Evolutionary conservation across 2,329 filamentous ascomycete genomes (phyloP).

Genomic region (Cercospora janseana): DNA sequence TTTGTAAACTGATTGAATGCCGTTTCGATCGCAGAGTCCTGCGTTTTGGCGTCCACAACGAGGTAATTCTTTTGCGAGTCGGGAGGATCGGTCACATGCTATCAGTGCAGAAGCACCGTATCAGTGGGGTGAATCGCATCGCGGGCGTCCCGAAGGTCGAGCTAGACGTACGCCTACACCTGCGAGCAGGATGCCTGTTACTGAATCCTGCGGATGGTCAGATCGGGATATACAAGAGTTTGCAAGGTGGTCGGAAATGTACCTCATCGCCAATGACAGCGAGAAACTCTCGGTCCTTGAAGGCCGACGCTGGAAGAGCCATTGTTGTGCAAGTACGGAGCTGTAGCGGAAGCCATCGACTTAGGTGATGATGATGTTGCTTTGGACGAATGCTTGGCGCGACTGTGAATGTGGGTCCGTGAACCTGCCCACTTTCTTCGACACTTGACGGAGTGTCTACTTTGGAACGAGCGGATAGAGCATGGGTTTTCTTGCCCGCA

Average conservation of each 20-base stretch:
- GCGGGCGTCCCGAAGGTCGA: background rate
- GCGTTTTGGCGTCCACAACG: slow-evolving; percentile 91
- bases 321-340: slow-evolving; percentile 41
- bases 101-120: too few relatives aligned
- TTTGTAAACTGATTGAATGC: slow-evolving; percentile 87
- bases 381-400: slow-evolving; percentile 2
- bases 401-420: background rate
- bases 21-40: slow-evolving; percentile 80
- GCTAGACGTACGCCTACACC: slow-evolving; percentile 75
- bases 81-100: slow-evolving; percentile 89
- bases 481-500: too few relatives aligned
- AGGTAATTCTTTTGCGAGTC: slow-evolving; percentile 97
- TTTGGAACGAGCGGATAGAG: background rate
- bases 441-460: background rate
- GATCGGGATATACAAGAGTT: background rate
- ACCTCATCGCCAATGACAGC: slow-evolving; percentile 98
- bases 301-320: slow-evolving; percentile 59
- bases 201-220: slow-evolving; percentile 68
- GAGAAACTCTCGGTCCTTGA: slow-evolving; percentile 86
- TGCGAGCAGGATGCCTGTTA: slow-evolving; percentile 90
- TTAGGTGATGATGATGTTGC: slow-evolving; percentile 2
- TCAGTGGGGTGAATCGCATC: background rate
- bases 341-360: background rate
- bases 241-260: slow-evolving; percentile 12
- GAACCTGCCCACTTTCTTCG: too few relatives aligned